Base-by-base conservation (phyloP, 139 green algal genomes). In the Mesotaenium endlicherianum region DNA sequence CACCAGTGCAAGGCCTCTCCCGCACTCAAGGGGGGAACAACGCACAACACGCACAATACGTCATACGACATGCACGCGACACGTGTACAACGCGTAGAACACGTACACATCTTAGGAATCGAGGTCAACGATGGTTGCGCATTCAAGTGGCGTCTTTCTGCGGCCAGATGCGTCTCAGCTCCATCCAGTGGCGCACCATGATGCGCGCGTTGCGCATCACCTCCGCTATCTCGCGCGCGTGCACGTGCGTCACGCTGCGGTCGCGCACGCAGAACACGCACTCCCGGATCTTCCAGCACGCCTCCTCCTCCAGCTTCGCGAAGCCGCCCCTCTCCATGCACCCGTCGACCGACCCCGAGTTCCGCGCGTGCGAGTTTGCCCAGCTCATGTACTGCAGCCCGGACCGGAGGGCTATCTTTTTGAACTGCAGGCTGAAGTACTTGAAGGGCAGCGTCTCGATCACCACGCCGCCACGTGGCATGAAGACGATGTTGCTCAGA, bases 401-500 rank as follows among this genome's bases (percentile, higher is more conserved):
- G 36, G 26, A 74, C 20, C 71, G 68, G 3, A 74, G 70, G 6
- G 79, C 69, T 69, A 85, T 85, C 26, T 69, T 34, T 26, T 57
- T 80, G 79, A 84, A 85, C 2, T 26, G 38, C 14, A 41, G 16
- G 72, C 38, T 69, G 69, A 41, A 58, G 43, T 45, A 85, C 2
- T 72, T 84, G 79, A 74, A 86, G 8, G 79, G 79, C 38, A 85
- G 86, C 20, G 86, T 38, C 17, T 83, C 79, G 40, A 85, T 17
- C 1, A 85, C 70, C 26, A n/a, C 44, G 42, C 79, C 69, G 43
- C 71, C 71, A 49, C 39, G 79, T 30, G 79, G 79, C 72, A 85
- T 85, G 79, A 85, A 85, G 71, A 85, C 75, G 42, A 84, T 75
- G 44, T 85, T 85, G 41, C 70, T 67, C n/a, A 85, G 42, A 14